Evolutionary conservation across 2,329 filamentous ascomycete genomes (phyloP).

Genomic region (Fusarium ambrosium): DNA sequence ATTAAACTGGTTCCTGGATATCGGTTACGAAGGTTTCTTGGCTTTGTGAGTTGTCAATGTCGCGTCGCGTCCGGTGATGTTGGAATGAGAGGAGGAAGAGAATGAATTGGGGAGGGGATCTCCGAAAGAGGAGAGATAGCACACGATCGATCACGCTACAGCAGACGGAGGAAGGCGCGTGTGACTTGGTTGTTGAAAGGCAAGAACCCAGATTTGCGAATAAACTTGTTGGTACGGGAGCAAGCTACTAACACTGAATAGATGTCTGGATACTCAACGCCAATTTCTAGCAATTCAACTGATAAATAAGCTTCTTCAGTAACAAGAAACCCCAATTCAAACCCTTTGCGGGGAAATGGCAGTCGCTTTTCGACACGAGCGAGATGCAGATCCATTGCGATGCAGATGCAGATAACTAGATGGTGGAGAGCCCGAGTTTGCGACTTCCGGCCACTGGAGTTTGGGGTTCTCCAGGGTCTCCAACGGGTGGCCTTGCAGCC

Average conservation of each 20-base stretch:
- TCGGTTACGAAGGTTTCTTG: not conserved
- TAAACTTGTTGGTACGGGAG: not conserved
- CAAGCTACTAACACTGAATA: not conserved
- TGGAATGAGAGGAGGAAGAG: not conserved
- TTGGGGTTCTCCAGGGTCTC: slow-evolving; percentile 13
- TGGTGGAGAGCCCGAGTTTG: not conserved
- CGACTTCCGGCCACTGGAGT: slow-evolving; percentile 12
- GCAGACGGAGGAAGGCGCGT: slow-evolving; percentile 15
- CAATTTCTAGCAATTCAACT: not conserved
- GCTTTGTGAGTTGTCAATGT: slow-evolving; percentile 1
- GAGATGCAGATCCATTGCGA: slow-evolving; percentile 1
- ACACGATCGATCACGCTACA: slow-evolving; percentile 32
- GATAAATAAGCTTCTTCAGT: not conserved
- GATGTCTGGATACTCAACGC: not conserved
- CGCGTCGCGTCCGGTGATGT: slow-evolving; percentile 7
- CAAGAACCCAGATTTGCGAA: not conserved
- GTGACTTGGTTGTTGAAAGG: slow-evolving; percentile 1
- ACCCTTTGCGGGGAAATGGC: slow-evolving; percentile 1
- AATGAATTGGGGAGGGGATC: not conserved
- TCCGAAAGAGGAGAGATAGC: slow-evolving; percentile 9
- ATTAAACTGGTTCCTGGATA: not conserved
- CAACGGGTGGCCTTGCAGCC: slow-evolving; percentile 32
- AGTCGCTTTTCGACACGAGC: not conserved
- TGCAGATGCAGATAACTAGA: not conserved
- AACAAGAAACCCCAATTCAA: not conserved